Conservation (phyloP, 2,329 filamentous ascomycete genomes). For the Colletotrichum noveboracense region DNA sequence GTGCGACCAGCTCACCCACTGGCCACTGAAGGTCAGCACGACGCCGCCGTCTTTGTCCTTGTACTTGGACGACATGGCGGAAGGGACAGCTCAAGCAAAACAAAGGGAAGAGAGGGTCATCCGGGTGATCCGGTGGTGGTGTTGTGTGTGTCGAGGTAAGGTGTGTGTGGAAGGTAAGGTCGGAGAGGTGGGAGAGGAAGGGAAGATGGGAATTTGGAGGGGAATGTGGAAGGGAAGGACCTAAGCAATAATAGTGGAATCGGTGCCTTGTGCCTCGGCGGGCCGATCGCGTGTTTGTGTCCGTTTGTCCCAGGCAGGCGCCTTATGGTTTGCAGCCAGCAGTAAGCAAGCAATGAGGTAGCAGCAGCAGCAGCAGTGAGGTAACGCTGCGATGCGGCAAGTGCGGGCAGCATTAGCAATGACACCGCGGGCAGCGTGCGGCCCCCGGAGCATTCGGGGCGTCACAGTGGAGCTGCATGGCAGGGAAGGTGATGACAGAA, state of each 20-base stretch:
- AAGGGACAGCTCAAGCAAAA: slow-evolving; percentile 4
- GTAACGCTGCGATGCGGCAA: not conserved
- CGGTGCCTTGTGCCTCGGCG: slow-evolving; percentile 2
- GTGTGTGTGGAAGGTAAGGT: not conserved
- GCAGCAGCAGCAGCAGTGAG: not conserved
- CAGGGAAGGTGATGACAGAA: slow-evolving; percentile 19
- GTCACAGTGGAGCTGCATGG: not conserved
- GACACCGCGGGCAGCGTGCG: not conserved
- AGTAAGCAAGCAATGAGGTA: not conserved
- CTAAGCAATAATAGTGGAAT: not conserved
- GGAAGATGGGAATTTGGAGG: not conserved
- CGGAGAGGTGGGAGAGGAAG: not conserved
- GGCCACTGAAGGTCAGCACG: slow-evolving; percentile 74
- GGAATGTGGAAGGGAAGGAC: not conserved
- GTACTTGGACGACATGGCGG: slow-evolving; percentile 54
- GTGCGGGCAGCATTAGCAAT: not conserved
- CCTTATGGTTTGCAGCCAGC: not conserved
- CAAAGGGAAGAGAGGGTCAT: slow-evolving; percentile 26
- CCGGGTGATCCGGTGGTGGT: slow-evolving; percentile 33
- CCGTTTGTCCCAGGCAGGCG: not conserved
- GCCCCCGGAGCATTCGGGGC: not conserved
- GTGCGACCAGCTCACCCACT: slow-evolving; percentile 90
- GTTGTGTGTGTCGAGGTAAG: not conserved
- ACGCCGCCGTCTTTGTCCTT: slow-evolving; percentile 70
- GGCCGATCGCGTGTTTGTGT: not conserved